Evolutionary conservation across 495 filamentous ascomycete species (phyloP), one percentile per base, ranked within the genome.

Genomic region (Trichoderma reesei): DNA sequence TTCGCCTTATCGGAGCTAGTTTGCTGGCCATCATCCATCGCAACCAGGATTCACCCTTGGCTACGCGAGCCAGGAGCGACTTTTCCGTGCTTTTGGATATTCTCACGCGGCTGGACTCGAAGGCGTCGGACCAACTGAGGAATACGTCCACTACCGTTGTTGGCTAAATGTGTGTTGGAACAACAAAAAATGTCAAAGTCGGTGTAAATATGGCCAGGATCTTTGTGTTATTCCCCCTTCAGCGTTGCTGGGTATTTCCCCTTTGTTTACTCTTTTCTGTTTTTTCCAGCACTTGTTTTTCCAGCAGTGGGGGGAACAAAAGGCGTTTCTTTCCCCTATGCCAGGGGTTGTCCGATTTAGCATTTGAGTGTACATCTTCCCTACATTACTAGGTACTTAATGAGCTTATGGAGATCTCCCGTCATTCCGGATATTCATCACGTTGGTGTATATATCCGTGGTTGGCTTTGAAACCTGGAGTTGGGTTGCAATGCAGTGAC

Each of bases 1-100:
- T 73, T 20, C 65, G 71, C 16, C 67, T 72, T 26, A 71, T 72
- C 8, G 70, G 71, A 18, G 71, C 71, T 26, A 68, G 67, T 51
- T 63, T 73, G 5, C 65, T 73, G 16, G 71, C 67, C 48, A 71
- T 73, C 26, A 72, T 72, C 20, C 67, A 72, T 60, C 67, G 71
- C 63, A 46, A 70, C 66, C 11, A 56, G 51, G 51, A 56, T 56
- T 33, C 20, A 31, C 51, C 51, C 51, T 26, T 56, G 20, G 51
- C 51, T 3, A 34, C 51, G 20, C 51, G 51, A 31, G 51, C 51
- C 5, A 56, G 51, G 51, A 33, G 51, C 14, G 51, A 56, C 11
- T 56, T 56, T 13, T 56, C 51, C 5, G 51, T 56, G 26, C 51
- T 56, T 11, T 56, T 56, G 51, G 51, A 56, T 34, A 56, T 56